Conservation (phyloP, 2,329 filamentous ascomycete genomes). For the Arthrobotrys musiformis region DNA sequence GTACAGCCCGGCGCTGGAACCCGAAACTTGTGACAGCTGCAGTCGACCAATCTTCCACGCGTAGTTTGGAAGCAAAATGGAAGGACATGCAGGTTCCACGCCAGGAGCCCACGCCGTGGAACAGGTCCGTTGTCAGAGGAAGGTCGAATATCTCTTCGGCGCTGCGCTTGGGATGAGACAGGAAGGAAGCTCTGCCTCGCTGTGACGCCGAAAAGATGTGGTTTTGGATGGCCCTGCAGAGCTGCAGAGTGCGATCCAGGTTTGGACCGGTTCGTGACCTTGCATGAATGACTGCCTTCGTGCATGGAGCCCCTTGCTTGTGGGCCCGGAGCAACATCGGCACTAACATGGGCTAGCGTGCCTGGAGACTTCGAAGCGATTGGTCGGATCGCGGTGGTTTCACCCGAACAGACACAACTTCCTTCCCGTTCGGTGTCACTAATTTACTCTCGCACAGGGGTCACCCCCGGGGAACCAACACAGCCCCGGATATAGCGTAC, state of each 20-base stretch:
- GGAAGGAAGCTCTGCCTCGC: constrained; percentile 38
- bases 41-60: constrained; percentile 22
- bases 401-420: constrained; percentile 14
- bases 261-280: constrained; percentile 8
- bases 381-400: constrained; percentile 20
- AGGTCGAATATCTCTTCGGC: constrained; percentile 25
- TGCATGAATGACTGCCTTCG: constrained; percentile 43
- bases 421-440: constrained; percentile 20
- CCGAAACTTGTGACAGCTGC: constrained; percentile 10
- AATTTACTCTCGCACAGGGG: constrained; percentile 4
- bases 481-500: not conserved
- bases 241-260: constrained; percentile 16
- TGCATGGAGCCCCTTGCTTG: constrained; percentile 45
- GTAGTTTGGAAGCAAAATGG: constrained; percentile 26
- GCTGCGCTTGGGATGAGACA: constrained; percentile 24
- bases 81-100: constrained; percentile 18
- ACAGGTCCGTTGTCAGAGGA: constrained; percentile 27
- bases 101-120: constrained; percentile 8
- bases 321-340: constrained; percentile 17
- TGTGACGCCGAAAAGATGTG: constrained; percentile 17
- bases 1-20: not conserved
- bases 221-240: constrained; percentile 6
- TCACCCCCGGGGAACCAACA: not conserved
- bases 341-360: constrained; percentile 29
- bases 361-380: constrained; percentile 30